These are phyloP conservation scores for Barbarea vulgaris DNA, from an alignment of 345 rosid species.

Conservation along the genomic window DNA sequence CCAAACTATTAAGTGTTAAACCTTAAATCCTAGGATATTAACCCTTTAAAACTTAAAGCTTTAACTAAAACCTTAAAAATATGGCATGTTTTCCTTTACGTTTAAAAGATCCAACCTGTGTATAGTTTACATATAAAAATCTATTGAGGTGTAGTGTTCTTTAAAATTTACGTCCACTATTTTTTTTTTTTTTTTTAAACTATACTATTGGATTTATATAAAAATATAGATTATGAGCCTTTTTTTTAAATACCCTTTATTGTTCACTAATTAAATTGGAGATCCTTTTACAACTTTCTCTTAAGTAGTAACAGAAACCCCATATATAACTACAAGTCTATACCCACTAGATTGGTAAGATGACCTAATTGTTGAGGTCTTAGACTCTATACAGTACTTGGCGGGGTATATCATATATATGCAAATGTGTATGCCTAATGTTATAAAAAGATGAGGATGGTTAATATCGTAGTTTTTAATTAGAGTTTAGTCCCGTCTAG, in stretches of 20 bases:
- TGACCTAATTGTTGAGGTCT: conserved; percentile 5
- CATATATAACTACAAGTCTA: not conserved
- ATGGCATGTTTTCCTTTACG: too few species aligned
- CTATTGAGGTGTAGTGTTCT: too few species aligned
- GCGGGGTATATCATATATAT: not conserved
- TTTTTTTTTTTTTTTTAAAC: not conserved
- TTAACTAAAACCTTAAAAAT: too few species aligned
- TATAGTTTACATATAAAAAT: too few species aligned
- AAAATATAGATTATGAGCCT: not conserved
- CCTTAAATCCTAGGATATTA: too few species aligned
- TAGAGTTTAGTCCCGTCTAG: not conserved
- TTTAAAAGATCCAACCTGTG: not conserved
- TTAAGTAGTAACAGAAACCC: conserved; percentile 10
- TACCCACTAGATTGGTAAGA: conserved; percentile 30
- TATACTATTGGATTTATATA: not conserved
- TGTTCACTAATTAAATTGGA: not conserved
- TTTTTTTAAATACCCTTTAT: not conserved
- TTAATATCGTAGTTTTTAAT: not conserved
- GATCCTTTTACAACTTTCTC: not conserved
- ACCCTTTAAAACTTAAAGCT: too few species aligned
- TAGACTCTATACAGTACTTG: conserved; percentile 15
- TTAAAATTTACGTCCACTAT: not conserved
- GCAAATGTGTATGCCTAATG: not conserved
- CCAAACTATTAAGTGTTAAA: too few species aligned
- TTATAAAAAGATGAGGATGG: not conserved